Evolutionary conservation across 768 basidiomycete genomes (phyloP), one percentile per base, ranked within the genome.

Genomic region (Mycena capillaripes): DNA sequence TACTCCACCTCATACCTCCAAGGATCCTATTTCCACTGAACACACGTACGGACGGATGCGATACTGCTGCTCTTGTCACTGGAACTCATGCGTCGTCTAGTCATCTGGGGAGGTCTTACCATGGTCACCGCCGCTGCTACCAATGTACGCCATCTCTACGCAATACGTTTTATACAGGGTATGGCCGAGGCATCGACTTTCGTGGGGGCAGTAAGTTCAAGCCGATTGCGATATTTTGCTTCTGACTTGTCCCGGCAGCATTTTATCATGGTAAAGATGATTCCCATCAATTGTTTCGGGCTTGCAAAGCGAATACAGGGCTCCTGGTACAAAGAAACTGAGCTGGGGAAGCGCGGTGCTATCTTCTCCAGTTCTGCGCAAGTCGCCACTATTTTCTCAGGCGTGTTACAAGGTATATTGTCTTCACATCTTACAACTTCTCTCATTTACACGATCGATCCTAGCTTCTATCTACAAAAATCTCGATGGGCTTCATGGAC

Each of bases 181-280:
- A 83, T 93, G 67, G 88, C 90, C 9, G 93, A 94, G 79, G 88
- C 92, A 0, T 93, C 92, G 10, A 94, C 92, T 2, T 95, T 94
- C 78, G 91, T 91, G 30, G 93, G 93, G 40, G 90, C 91, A 19
- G 92, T 92, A 76, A 69, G 90, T 86, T 2, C 25, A 53, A 6
- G 56, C 7, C 48, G 55, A 30, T 61, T 10, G 29, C 46, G 23
- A 53, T 50, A 29, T 30, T 40, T 29, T 8, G 14, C 23, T 27
- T 53, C 16, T 34, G 36, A 36, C 32, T 5, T 56, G 32, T 27
- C 30, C 30, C 25, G n/a, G 9, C 40, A 74, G 74, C 27, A 70
- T 56, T 59, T 25, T 40, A 34, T 23, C 25, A 23, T 75, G 73
- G 73, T 71, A 65, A 29, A 23, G n/a, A n/a, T 21, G 7, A 9